Conservation (phyloP, 345 rosid species). For the Excoecaria agallocha region DNA sequence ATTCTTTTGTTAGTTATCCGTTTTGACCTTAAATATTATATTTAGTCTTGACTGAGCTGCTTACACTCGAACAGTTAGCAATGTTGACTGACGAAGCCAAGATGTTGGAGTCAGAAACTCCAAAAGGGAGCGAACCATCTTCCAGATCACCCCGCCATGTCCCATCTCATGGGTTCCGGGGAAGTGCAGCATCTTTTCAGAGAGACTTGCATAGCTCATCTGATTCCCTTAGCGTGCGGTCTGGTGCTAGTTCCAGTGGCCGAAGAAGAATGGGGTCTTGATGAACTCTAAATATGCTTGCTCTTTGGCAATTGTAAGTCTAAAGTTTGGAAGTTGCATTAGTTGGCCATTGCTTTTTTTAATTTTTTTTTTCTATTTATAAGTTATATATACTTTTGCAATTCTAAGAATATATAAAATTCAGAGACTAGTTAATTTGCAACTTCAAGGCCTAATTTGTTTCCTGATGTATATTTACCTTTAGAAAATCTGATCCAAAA, state of each 20-base stretch:
- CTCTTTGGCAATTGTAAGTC: slow-evolving; percentile 31
- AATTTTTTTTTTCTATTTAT: not conserved
- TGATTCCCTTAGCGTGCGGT: slow-evolving; percentile 30
- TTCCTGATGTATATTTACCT: not conserved
- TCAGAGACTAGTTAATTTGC: not conserved
- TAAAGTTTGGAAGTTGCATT: not conserved
- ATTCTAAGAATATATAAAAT: not conserved
- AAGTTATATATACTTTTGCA: not conserved
- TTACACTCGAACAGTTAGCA: slow-evolving; percentile 45
- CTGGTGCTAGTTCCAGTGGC: slow-evolving; percentile 40
- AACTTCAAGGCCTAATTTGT: not conserved
- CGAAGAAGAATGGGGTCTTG: slow-evolving; percentile 54
- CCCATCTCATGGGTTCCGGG: slow-evolving; percentile 31
- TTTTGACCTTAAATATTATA: not conserved
- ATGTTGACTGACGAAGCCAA: slow-evolving; percentile 62
- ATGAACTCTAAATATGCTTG: slow-evolving; percentile 11
- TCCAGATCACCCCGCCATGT: slow-evolving; percentile 35
- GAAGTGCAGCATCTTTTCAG: slow-evolving; percentile 24
- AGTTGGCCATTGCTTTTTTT: too few relatives aligned
- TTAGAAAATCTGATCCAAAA: not conserved
- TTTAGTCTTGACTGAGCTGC: not conserved
- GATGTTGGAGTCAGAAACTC: slow-evolving; percentile 52
- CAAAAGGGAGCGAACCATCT: slow-evolving; percentile 38
- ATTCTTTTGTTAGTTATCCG: not conserved
- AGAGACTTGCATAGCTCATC: slow-evolving; percentile 37